Percentiles rank a stretch among this genome's conserved stretches.
phyloP scores from a whole-genome alignment of 83 land plant genomes.

The Isoetes engelmannii region DNA sequence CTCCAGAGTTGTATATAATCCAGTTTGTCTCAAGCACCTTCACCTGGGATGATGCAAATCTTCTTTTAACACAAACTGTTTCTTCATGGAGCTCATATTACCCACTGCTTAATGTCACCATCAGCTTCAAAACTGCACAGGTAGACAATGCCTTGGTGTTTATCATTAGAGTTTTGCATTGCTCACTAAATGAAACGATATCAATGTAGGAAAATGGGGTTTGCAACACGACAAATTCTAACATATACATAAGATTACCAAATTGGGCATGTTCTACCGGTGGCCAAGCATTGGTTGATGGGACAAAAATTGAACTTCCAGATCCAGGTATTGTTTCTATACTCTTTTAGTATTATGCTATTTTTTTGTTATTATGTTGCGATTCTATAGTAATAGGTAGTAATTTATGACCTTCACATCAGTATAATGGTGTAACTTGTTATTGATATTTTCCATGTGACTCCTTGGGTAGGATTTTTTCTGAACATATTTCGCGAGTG shows the following conservation, averaged over 20 bases:
- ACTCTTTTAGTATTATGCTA: background rate
- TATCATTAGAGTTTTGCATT: slow-evolving; percentile 12
- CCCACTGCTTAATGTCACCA: slow-evolving; percentile 37
- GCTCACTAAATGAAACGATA: background rate
- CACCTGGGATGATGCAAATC: slow-evolving; percentile 55
- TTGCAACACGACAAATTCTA: slow-evolving; percentile 20
- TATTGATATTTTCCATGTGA: background rate
- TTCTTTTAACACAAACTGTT: slow-evolving; percentile 45
- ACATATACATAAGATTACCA: slow-evolving; percentile 62
- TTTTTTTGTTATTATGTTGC: background rate
- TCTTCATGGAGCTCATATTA: slow-evolving; percentile 43
- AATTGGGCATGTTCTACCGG: slow-evolving; percentile 47
- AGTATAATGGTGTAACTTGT: background rate
- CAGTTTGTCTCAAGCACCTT: slow-evolving; percentile 67
- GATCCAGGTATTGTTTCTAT: slow-evolving; percentile 42
- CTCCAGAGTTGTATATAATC: slow-evolving; percentile 51
- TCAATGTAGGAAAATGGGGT: background rate
- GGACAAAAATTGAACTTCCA: slow-evolving; percentile 34
- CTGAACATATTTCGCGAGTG: slow-evolving; percentile 17
- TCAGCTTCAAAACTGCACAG: slow-evolving; percentile 39
- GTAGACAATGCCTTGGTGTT: slow-evolving; percentile 15
- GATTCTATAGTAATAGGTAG: background rate
- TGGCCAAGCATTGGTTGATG: slow-evolving; percentile 43
- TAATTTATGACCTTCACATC: background rate
- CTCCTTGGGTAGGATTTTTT: slow-evolving; percentile 12